Base-by-base conservation (phyloP, 495 filamentous ascomycete genomes). In the Aspergillus kassunensis region DNA sequence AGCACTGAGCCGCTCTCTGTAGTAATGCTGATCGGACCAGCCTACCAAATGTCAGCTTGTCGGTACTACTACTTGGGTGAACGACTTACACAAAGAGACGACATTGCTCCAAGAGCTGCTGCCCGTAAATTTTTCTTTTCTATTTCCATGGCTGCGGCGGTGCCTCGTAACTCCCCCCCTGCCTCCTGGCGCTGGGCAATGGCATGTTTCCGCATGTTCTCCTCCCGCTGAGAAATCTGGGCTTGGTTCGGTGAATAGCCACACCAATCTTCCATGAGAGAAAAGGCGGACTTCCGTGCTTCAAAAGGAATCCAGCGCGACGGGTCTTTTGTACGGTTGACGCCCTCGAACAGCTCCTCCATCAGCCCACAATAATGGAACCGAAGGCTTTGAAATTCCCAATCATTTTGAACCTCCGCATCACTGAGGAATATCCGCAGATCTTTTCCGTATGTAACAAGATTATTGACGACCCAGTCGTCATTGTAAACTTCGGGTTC, bases 211-310 rank as follows among this genome's bases (percentile, higher is more conserved):
- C 88, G 76, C 88, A 97, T 95, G 39, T 78, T 86, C 47, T 95
- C 87, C 74, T 97, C 93, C 48, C 90, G 77, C 51, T 88, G 82
- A 13, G 83, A 81, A 30, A 95, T 89, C 51, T 91, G 87, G 27
- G 72, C 69, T 61, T 91, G 91, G 64, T 97, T 96, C 6, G 93
- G 90, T 0, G 93, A 95, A 65, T 93, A 95, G 0, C 95, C 93
- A 70, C 95, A 97, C 93, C 93, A 98, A 49, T 97, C 92, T 64
- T 97, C 92, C 91, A 98, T 97, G 27, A 97, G 69, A 5, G 91
- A 85, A 62, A 97, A 98, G 6, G 91, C 83, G 9, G 93, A 96
- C 61, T 96, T 91, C 20, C 93, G 77, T 0, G 90, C 87, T 63
- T 97, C 93, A 55, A 98, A 98, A 0, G 95, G 88, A 75, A 98